phyloP scores from a whole-genome alignment of 179 eudicot species.

The Heliamphora pulchella region DNA sequence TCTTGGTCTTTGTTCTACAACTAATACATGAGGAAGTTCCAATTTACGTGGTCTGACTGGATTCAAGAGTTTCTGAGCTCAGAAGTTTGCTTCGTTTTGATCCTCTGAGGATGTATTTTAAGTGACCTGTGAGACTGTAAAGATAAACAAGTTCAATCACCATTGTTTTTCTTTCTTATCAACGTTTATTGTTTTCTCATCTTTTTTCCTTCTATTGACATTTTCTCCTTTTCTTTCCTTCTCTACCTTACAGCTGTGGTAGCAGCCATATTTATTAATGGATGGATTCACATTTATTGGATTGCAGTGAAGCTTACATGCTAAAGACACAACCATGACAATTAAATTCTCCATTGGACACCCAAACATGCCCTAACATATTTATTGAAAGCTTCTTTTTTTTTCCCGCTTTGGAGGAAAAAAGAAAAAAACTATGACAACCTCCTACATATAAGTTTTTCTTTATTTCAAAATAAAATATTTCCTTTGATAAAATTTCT shows the following conservation, averaged over 20 bases:
- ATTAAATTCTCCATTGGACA: not conserved
- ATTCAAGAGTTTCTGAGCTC: constrained; percentile 3
- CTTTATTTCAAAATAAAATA: not conserved
- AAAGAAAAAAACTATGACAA: no score
- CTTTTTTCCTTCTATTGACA: not conserved
- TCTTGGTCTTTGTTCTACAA: not conserved
- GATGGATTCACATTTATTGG: not conserved
- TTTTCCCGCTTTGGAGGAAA: no score
- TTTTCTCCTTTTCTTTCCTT: not conserved
- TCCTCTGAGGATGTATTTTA: not conserved
- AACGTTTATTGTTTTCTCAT: not conserved
- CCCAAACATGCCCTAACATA: not conserved
- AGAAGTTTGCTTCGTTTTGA: not conserved
- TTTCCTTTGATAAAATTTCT: not conserved
- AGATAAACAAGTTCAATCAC: not conserved
- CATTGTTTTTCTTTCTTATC: not conserved
- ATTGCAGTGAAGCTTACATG: not conserved
- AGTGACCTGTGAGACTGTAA: not conserved
- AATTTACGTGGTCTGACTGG: not conserved
- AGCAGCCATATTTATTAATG: not conserved
- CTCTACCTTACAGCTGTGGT: not conserved
- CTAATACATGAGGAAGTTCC: not conserved
- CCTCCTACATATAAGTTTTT: not conserved
- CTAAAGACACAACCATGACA: not conserved
- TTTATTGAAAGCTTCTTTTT: not conserved